A percentile compares a stretch with the other conserved stretches of the same genome.
phyloP scores from a whole-genome alignment of 2,329 filamentous ascomycete genomes.

The Xylaria multiplex region DNA sequence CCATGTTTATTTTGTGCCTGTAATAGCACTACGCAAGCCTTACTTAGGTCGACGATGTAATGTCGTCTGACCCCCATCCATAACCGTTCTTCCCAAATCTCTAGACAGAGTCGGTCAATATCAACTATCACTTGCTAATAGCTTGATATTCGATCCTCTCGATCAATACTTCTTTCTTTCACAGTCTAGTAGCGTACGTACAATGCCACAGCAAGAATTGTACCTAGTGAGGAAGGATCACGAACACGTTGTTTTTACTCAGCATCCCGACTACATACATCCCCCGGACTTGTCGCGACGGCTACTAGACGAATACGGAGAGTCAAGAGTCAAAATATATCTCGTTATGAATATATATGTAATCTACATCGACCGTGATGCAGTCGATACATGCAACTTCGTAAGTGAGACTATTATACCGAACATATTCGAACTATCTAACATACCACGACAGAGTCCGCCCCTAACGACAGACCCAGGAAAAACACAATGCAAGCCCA shows the following conservation, averaged over 20 bases:
- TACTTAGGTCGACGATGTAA: too few species aligned
- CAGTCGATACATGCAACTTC: not conserved
- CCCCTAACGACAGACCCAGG: too few species aligned
- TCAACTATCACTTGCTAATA: too few species aligned
- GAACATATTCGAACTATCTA: too few species aligned
- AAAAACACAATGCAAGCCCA: not conserved
- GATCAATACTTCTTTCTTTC: too few species aligned
- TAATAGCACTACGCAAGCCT: too few species aligned
- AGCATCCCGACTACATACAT: slow-evolving; percentile 13
- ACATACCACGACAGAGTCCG: too few species aligned
- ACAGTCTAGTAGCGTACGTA: not conserved
- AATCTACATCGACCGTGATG: slow-evolving; percentile 4
- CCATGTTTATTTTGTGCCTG: too few species aligned
- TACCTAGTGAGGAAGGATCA: not conserved
- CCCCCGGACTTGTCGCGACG: not conserved
- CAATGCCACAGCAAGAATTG: not conserved
- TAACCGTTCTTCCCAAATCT: too few species aligned
- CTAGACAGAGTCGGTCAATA: too few species aligned
- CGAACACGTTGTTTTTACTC: slow-evolving; percentile 2
- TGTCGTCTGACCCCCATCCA: too few species aligned
- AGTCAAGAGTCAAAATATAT: not conserved
- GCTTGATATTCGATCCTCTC: too few species aligned
- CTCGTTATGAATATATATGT: not conserved
- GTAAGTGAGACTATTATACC: not conserved
- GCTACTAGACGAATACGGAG: not conserved